Evolutionary conservation across 331 rosid species (phyloP), one percentile per base, ranked within the genome.

Genomic region (Erythrophleum ivorense): DNA sequence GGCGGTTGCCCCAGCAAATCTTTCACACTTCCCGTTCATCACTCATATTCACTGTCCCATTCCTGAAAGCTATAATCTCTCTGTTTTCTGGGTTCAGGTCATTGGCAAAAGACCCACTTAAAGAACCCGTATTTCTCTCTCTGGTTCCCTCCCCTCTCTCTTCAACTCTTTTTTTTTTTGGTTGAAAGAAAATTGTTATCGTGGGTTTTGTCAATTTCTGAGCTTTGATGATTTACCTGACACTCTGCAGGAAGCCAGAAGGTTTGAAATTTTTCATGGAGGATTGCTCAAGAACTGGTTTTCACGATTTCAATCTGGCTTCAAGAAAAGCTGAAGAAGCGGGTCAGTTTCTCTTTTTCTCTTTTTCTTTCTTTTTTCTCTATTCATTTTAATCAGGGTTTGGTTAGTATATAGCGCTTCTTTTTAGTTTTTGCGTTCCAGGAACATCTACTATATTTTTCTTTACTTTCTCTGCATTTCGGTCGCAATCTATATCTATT

Each of bases 271-370:
- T 87, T 64, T 73, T 79, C 49, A 90, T 93, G 99, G 92, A 85
- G 83, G 82, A 81, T 79, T 50, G 81, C 62, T 77, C 85, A 33
- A 84, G 86, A 85, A 87, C 73, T 68, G 92, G 87, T 70, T 71
- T 86, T 68, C 95, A 89, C 68, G 94, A 92, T 86, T 78, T 90
- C 52, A 88, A 84, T 48, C 76, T 90, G 91, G 97, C 98, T 80
- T 93, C 97, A 77, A 93, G 98, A 83, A 95, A 92, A 83, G 98
- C 97, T 55, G 99, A 92, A 86, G 97, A 93, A 89, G 87, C 99
- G 46, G 97, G 99, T 91, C 18, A 24, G 86, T 84, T 45, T 31
- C 4, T 38, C 6, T 38, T 6, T 38, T 79, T 31, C 84, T 66
- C 45, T 76, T 72, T 45, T 38, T 38, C 41, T 38, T 79, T 31